Evolutionary conservation across 148 eudicot genomes (phyloP).

Genomic region (Camellia sinensis): DNA sequence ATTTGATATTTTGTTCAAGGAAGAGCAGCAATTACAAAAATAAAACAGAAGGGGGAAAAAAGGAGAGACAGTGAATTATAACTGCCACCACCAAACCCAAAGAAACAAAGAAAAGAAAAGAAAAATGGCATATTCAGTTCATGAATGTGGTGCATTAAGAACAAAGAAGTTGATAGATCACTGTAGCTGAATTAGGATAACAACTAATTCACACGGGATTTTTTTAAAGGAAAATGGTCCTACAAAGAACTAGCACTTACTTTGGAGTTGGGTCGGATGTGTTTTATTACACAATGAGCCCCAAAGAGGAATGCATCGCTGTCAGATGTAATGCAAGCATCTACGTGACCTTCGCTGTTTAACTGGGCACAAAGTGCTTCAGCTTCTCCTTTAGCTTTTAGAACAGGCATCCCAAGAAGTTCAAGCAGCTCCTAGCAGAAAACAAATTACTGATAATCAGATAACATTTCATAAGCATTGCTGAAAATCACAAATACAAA

Average conservation of each 20-base stretch:
- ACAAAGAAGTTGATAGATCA: background rate
- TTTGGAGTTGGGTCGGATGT: slow-evolving; percentile 62
- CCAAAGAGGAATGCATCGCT: slow-evolving; percentile 93
- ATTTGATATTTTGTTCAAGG: background rate
- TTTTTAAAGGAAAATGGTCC: background rate
- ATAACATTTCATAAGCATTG: background rate
- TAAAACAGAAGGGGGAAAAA: background rate
- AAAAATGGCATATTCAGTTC: too few species aligned
- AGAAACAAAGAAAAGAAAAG: background rate
- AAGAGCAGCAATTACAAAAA: background rate
- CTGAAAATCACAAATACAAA: background rate
- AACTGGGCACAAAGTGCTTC: slow-evolving; percentile 94
- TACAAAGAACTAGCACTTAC: slow-evolving; percentile 29
- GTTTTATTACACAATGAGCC: slow-evolving; percentile 75
- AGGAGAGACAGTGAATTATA: background rate
- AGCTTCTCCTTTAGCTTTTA: slow-evolving; percentile 80
- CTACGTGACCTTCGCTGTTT: slow-evolving; percentile 74
- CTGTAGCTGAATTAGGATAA: background rate
- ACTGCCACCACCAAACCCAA: background rate
- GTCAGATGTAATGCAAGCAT: slow-evolving; percentile 94
- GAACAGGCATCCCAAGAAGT: slow-evolving; percentile 86
- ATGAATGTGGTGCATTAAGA: background rate
- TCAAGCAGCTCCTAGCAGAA: slow-evolving; percentile 67
- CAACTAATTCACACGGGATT: background rate
- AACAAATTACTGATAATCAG: slow-evolving; percentile 9